Evolutionary conservation across 805 yeast genomes (phyloP).

Genomic region (Saccharomycopsis capsularis): DNA sequence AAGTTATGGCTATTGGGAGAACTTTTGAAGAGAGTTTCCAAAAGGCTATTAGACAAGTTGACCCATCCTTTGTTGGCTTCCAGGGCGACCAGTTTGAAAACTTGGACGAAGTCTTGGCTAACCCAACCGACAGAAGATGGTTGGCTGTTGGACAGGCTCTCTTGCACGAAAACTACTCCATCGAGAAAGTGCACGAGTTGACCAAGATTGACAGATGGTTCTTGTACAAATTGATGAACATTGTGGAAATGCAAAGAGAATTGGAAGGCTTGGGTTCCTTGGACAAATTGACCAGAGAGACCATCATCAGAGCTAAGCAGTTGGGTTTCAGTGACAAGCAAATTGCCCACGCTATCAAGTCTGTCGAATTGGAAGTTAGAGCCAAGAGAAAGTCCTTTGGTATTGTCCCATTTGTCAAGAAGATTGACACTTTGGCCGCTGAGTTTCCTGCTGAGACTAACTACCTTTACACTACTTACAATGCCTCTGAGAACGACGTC

Average conservation of each 20-base stretch:
- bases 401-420: slow-evolving; percentile 88
- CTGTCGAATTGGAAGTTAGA: slow-evolving; percentile 77
- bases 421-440: slow-evolving; percentile 95
- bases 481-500: slow-evolving; percentile 81
- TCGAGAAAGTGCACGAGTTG: slow-evolving; percentile 86
- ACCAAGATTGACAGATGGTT: slow-evolving; percentile 96
- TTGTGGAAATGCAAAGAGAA: slow-evolving; percentile 82
- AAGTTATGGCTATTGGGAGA: slow-evolving; percentile 98
- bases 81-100: slow-evolving; percentile 76
- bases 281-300: slow-evolving; percentile 55
- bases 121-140: slow-evolving; percentile 96
- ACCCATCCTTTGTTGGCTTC: slow-evolving; percentile 84
- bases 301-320: slow-evolving; percentile 76
- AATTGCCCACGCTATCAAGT: slow-evolving; percentile 69
- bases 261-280: slow-evolving; percentile 59
- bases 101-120: slow-evolving; percentile 67
- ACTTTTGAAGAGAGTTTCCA: slow-evolving; percentile 96
- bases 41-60: slow-evolving; percentile 94
- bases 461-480: slow-evolving; percentile 92
- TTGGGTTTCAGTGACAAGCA: slow-evolving; percentile 94
- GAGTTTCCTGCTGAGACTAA: slow-evolving; percentile 98
- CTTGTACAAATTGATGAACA: slow-evolving; percentile 84
- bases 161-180: slow-evolving; percentile 82
- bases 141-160: slow-evolving; percentile 97
- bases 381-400: slow-evolving; percentile 71